Evolutionary conservation across 2,329 filamentous ascomycete genomes (phyloP).

Genomic region (Colletotrichum gloeosporioides): DNA sequence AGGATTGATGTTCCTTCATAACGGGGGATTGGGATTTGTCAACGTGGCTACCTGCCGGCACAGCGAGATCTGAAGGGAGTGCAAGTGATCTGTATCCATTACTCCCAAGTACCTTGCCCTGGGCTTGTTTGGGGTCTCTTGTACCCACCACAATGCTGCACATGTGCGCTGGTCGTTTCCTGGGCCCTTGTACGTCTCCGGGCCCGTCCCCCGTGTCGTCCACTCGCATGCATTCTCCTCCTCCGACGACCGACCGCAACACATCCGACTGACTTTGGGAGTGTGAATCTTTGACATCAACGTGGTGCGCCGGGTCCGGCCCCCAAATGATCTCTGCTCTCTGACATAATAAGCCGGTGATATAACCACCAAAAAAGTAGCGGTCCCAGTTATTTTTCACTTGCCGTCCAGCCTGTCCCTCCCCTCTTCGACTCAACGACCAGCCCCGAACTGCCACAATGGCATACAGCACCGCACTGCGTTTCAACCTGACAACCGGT

Average conservation of each 20-base stretch:
- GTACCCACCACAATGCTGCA: not conserved
- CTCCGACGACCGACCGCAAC: not conserved
- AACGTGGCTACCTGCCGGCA: not conserved
- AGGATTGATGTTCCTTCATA: not conserved
- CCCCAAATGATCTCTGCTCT: not conserved
- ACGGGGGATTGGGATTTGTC: not conserved
- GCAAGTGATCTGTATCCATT: not conserved
- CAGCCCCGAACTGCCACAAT: not conserved
- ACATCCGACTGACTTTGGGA: not conserved
- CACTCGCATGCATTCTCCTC: not conserved
- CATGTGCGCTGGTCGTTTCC: not conserved
- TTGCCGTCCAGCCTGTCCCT: not conserved
- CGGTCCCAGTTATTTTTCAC: not conserved
- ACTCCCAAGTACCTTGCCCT: not conserved
- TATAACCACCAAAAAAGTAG: not conserved
- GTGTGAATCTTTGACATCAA: not conserved
- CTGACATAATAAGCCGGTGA: not conserved
- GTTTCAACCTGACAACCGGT: not conserved
- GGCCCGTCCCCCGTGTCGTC: not conserved
- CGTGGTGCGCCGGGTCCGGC: not conserved
- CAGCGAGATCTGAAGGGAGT: not conserved
- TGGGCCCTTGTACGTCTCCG: not conserved
- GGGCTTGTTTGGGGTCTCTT: not conserved
- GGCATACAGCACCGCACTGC: not conserved
- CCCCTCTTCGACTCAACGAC: not conserved